Percentiles rank a stretch among this genome's conserved stretches.
These are phyloP conservation scores for Hamiltosporidium tvaerminnensis DNA, from an alignment of 371 early-diverging fungal genomes.

Conservation along the genomic window DNA sequence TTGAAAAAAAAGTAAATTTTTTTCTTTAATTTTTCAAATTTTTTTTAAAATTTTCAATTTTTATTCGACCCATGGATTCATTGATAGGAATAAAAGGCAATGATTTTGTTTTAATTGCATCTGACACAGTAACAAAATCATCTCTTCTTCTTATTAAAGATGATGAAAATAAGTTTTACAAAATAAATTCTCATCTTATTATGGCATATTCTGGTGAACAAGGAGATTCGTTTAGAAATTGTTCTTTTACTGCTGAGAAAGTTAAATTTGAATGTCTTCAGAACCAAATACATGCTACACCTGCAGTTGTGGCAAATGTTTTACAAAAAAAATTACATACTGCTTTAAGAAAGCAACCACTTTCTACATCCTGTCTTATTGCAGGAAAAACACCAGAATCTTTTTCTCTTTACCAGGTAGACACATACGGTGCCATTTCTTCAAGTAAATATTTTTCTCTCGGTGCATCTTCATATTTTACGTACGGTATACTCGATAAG, in stretches of 20 bases:
- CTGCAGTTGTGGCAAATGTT: slow-evolving; percentile 19
- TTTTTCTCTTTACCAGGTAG: slow-evolving; percentile 20
- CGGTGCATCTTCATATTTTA: slow-evolving; percentile 36
- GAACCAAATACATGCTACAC: slow-evolving; percentile 19
- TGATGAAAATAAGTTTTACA: slow-evolving; percentile 25
- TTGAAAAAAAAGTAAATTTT: no score
- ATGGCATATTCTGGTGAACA: slow-evolving; percentile 33
- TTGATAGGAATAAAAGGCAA: slow-evolving; percentile 23
- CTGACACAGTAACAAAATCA: slow-evolving; percentile 8
- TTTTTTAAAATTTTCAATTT: no score
- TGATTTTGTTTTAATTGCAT: slow-evolving; percentile 18
- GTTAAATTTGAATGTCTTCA: slow-evolving; percentile 25
- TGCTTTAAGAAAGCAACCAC: slow-evolving; percentile 15
- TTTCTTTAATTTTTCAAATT: no score
- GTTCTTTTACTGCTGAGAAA: slow-evolving; percentile 17
- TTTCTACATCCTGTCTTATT: slow-evolving; percentile 17
- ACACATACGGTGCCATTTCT: slow-evolving; percentile 39
- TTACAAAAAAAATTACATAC: slow-evolving; percentile 33
- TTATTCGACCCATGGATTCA: slow-evolving; percentile 24
- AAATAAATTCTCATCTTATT: slow-evolving; percentile 18
- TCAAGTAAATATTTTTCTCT: slow-evolving; percentile 21
- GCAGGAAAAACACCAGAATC: slow-evolving; percentile 18
- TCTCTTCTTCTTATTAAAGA: slow-evolving; percentile 28
- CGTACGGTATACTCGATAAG: slow-evolving; percentile 31
- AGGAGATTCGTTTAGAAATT: slow-evolving; percentile 33